phyloP scores from a whole-genome alignment of 306 rosid species.

The Ormosia semicastrata region DNA sequence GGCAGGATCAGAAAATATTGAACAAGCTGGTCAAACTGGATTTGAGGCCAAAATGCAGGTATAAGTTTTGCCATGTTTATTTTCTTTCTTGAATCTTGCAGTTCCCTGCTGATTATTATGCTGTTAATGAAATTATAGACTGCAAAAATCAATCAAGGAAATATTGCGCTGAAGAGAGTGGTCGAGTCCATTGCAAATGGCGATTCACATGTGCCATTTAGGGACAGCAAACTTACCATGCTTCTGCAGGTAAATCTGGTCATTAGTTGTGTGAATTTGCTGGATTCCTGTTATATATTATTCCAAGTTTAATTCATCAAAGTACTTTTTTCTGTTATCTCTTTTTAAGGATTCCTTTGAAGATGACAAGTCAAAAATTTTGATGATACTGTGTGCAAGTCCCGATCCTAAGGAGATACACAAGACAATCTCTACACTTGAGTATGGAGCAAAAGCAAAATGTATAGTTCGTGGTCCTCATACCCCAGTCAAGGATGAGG shows the following conservation, averaged over 20 bases:
- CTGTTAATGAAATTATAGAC: conserved; percentile 53
- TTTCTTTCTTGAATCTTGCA: not conserved
- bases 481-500: conserved; percentile 81
- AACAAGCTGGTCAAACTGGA: conserved; percentile 98
- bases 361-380: conserved; percentile 90
- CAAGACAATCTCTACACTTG: conserved; percentile 94
- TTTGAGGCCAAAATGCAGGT: conserved; percentile 99
- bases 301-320: conserved; percentile 14
- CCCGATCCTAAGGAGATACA: conserved; percentile 96
- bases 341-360: conserved; percentile 88
- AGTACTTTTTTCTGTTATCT: not conserved
- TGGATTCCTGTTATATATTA: conserved; percentile 4
- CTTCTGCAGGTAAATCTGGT: conserved; percentile 81
- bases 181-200: conserved; percentile 99
- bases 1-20: conserved; percentile 99
- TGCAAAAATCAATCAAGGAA: conserved; percentile 96
- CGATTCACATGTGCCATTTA: conserved; percentile 96
- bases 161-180: conserved; percentile 88
- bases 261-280: conserved; percentile 4
- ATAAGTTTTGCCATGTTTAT: not conserved
- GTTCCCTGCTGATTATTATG: conserved; percentile 21
- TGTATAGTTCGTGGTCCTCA: conserved; percentile 93
- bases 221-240: conserved; percentile 99
- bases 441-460: conserved; percentile 98
- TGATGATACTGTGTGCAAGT: conserved; percentile 95